Evolutionary conservation across 2,329 filamentous ascomycete species (phyloP).

Genomic region (Apiospora sp.): DNA sequence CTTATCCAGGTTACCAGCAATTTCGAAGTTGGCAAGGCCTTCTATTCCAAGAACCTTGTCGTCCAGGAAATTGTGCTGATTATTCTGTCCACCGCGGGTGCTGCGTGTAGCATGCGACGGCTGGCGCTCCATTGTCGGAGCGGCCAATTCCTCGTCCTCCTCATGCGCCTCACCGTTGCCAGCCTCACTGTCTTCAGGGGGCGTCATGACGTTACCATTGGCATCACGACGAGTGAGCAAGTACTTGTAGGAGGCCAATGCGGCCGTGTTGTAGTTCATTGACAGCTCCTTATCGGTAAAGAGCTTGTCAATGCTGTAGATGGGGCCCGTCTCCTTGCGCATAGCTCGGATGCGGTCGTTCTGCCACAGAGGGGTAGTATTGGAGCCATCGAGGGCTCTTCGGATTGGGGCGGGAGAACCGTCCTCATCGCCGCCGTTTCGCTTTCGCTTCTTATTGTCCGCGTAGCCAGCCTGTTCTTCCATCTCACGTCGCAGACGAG

Average conservation of each 20-base stretch:
- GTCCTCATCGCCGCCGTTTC: slow-evolving; percentile 66
- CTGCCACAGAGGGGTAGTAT: slow-evolving; percentile 69
- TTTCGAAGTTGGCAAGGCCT: slow-evolving; percentile 65
- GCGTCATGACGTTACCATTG: slow-evolving; percentile 58
- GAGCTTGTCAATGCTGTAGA: slow-evolving; percentile 74
- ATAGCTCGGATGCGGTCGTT: slow-evolving; percentile 63
- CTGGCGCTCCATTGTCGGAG: slow-evolving; percentile 68
- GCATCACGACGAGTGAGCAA: slow-evolving; percentile 64
- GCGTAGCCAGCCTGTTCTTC: slow-evolving; percentile 64
- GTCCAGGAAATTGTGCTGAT: slow-evolving; percentile 63
- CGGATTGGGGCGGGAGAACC: slow-evolving; percentile 68
- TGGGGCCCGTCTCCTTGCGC: slow-evolving; percentile 64
- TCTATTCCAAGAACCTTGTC: slow-evolving; percentile 67
- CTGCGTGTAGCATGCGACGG: slow-evolving; percentile 71
- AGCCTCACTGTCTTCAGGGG: slow-evolving; percentile 61
- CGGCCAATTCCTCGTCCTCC: slow-evolving; percentile 57
- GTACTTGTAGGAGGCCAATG: slow-evolving; percentile 68
- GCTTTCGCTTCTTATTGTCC: slow-evolving; percentile 69
- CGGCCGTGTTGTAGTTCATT: slow-evolving; percentile 70
- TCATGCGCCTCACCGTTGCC: slow-evolving; percentile 60
- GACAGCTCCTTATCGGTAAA: slow-evolving; percentile 75
- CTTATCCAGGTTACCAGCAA: slow-evolving; percentile 65
- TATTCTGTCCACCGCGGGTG: slow-evolving; percentile 59
- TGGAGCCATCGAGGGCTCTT: slow-evolving; percentile 62
- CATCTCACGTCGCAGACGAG: slow-evolving; percentile 65